Percentiles rank a stretch among this genome's conserved stretches.
These are phyloP conservation scores for Melanopsichium pennsylvanicum DNA, from an alignment of 1,284 basidiomycete species.

Conservation along the genomic window DNA sequence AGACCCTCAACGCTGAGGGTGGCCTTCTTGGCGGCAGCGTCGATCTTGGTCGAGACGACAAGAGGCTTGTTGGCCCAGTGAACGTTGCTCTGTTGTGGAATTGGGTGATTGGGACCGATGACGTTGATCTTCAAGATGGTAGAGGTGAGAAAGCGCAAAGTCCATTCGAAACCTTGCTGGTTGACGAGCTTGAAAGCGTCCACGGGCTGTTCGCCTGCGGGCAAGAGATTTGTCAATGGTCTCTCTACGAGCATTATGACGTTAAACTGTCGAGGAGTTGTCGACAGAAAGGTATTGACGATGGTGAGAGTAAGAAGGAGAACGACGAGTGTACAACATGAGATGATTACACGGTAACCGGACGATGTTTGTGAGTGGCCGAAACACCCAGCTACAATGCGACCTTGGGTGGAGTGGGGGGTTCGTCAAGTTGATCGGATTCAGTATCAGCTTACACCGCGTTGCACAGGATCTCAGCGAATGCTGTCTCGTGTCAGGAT, in stretches of 20 bases:
- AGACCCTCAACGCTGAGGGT: slow-evolving; percentile 44
- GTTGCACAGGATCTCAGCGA: no score
- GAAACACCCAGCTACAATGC: not conserved
- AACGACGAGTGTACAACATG: not conserved
- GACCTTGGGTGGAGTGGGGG: no score
- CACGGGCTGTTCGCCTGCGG: slow-evolving; percentile 17
- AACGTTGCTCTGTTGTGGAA: slow-evolving; percentile 67
- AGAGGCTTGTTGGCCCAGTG: slow-evolving; percentile 51
- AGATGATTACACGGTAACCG: not conserved
- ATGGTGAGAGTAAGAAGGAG: not conserved
- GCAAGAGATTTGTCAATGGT: slow-evolving; percentile 30
- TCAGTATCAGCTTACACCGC: no score
- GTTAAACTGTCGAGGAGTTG: not conserved
- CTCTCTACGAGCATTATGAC: slow-evolving; percentile 40
- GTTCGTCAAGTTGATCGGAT: no score
- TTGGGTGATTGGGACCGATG: slow-evolving; percentile 64
- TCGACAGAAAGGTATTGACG: not conserved
- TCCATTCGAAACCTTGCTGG: slow-evolving; percentile 62
- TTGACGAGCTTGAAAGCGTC: slow-evolving; percentile 45
- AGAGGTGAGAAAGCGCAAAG: slow-evolving; percentile 63
- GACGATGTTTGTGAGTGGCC: not conserved
- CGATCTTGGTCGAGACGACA: slow-evolving; percentile 56
- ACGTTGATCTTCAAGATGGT: slow-evolving; percentile 64
- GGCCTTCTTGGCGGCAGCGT: slow-evolving; percentile 28
- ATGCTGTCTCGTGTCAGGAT: no score